Evolutionary conservation across 176 grass and related monocot species (phyloP).

Genomic region (Lolium rigidum): DNA sequence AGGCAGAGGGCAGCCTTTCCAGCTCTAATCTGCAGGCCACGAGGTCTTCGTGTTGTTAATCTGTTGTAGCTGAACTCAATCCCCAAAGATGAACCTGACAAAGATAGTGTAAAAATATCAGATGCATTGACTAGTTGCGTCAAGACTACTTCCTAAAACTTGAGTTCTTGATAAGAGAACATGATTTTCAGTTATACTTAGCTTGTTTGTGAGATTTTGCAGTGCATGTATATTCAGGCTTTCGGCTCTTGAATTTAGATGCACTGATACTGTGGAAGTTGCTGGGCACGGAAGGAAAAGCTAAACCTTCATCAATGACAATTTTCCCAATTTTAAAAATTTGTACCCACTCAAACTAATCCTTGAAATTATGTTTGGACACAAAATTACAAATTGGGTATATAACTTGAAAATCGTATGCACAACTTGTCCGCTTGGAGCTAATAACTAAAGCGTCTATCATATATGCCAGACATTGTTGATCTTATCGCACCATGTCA

Average conservation of each 20-base stretch:
- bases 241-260: not conserved
- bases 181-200: not conserved
- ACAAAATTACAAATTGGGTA: constrained; percentile 3
- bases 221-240: not conserved
- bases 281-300: not conserved
- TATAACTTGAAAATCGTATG: not conserved
- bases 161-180: constrained; percentile 20
- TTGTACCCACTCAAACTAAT: not conserved
- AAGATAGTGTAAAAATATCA: constrained; percentile 34
- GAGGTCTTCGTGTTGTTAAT: constrained; percentile 56
- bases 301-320: not conserved
- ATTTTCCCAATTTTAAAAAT: not conserved
- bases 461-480: not conserved
- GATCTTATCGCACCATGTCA: constrained; percentile 5
- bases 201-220: constrained; percentile 5
- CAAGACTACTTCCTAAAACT: not conserved
- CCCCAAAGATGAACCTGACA: constrained; percentile 67
- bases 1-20: constrained; percentile 75
- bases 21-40: constrained; percentile 77
- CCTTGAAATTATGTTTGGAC: not conserved
- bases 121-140: not conserved
- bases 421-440: not conserved
- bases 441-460: not conserved
- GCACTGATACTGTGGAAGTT: not conserved
- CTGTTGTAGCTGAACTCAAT: constrained; percentile 68